Evolutionary conservation across 495 filamentous ascomycete species (phyloP).

Genomic region (Penicillium canariense): DNA sequence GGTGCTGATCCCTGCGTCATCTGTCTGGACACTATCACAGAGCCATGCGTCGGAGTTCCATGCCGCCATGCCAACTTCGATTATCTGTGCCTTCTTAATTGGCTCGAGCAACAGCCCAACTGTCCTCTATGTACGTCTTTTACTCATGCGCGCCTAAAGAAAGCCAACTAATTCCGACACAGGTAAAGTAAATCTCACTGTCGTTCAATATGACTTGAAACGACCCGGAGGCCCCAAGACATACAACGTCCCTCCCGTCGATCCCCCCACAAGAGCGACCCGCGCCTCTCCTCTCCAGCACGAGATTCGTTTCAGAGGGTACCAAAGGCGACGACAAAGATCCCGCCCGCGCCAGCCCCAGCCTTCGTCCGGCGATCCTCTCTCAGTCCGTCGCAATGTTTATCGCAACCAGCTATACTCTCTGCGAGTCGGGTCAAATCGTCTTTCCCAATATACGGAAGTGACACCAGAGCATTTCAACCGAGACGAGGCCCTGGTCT

Average conservation of each 20-base stretch:
- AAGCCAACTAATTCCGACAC: constrained; percentile 12
- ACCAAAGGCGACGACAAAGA: constrained; percentile 26
- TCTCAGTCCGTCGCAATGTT: constrained; percentile 68
- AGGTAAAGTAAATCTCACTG: constrained; percentile 62
- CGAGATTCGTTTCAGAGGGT: background rate
- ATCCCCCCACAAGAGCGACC: constrained; percentile 4
- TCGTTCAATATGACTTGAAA: constrained; percentile 65
- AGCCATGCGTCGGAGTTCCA: constrained; percentile 65
- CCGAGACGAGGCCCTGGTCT: constrained; percentile 63
- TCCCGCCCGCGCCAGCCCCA: constrained; percentile 21
- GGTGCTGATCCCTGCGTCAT: constrained; percentile 48
- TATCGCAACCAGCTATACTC: constrained; percentile 78
- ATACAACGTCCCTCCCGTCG: constrained; percentile 42
- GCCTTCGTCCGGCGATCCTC: constrained; percentile 51
- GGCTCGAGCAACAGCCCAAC: constrained; percentile 68
- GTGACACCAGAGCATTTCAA: constrained; percentile 67
- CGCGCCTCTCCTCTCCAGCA: background rate
- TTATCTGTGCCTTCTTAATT: constrained; percentile 78
- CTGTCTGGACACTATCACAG: constrained; percentile 73
- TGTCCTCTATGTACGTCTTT: constrained; percentile 71
- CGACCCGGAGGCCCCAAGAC: constrained; percentile 52
- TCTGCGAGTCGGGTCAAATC: constrained; percentile 81
- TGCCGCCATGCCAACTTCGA: constrained; percentile 82
- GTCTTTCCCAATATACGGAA: constrained; percentile 72
- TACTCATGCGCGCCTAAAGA: background rate